Conservation (phyloP, 257 asterid genomes). For the Nicotiana paniculata region DNA sequence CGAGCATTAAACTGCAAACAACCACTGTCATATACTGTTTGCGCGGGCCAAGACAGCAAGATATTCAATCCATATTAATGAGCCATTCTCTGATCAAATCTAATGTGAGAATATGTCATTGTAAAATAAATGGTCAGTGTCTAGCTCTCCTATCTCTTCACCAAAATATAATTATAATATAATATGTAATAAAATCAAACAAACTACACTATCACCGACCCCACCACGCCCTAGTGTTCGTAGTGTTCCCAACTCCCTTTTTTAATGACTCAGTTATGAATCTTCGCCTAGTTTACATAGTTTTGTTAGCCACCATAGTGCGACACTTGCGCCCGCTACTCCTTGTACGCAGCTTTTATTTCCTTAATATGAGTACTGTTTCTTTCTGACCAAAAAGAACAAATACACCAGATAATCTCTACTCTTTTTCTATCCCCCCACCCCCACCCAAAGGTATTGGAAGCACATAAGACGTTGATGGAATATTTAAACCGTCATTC, state of each 20-base stretch:
- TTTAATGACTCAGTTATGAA: too few species aligned
- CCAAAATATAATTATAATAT: neutral
- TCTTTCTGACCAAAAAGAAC: too few species aligned
- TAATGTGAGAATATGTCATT: neutral
- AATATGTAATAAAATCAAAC: neutral
- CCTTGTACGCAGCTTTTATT: too few species aligned
- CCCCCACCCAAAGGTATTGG: neutral
- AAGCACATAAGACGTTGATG: neutral
- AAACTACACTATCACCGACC: too few species aligned
- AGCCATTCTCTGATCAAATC: neutral
- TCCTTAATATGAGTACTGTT: too few species aligned
- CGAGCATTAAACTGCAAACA: conserved; percentile 82
- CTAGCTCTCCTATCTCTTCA: neutral
- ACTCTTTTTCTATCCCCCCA: neutral
- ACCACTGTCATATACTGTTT: conserved; percentile 9
- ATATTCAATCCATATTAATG: neutral
- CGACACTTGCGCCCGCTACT: too few species aligned
- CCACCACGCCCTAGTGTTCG: too few species aligned
- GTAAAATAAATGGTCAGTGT: neutral
- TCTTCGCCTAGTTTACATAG: too few species aligned
- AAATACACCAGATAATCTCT: neutral
- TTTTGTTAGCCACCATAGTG: too few species aligned
- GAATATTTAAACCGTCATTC: neutral
- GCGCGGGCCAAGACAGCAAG: conserved; percentile 1
- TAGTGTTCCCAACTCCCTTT: too few species aligned